Evolutionary conservation across 805 yeast genomes (phyloP), one percentile per base, ranked within the genome.

Genomic region (Saccharomycopsis sp.): DNA sequence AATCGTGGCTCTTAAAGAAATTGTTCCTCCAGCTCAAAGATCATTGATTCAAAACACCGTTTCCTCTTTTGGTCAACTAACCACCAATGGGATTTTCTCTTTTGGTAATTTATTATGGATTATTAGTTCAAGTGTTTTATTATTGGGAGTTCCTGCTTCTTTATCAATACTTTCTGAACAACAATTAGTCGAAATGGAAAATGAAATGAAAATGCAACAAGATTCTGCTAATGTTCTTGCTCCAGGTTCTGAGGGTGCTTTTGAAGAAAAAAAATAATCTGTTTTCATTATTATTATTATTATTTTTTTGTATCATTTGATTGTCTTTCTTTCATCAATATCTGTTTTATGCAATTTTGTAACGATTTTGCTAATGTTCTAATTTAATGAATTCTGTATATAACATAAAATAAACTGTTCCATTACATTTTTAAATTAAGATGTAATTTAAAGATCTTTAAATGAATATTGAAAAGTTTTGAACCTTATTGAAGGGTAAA

Each of bases 141-240:
- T 92, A 48, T 67, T 92, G 53, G 96, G 96, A 59, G 94, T 87
- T 35, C 99, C 99, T 49, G 71, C 85, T 52, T 79, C 95, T 6
- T 69, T 92, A 53, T 80, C 95, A 39, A 83, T 92, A 52, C 70
- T 92, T 54, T 78, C 87, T 46, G 96, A 89, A 67, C 94, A 87
- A 59, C 96, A 89, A 67, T 73, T 88, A 60, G 76, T 79, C 58
- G 96, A 88, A 66, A 73, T 85, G 79, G 96, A 88, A 69, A 86
- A 83, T 67, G 92, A 87, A 58, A 78, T 86, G 71, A 76, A 80
- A 44, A 65, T 81, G 56, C 89, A 81, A 61, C 81, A 79, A 60
- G 79, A 80, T 47, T 80, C 87, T 20, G 79, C 74, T 54, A 87
- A 78, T 44, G 72, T 81, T 34, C 64, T 82, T 53, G 81, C 86